A percentile compares a stretch with the other conserved stretches of the same genome.
phyloP scores from a whole-genome alignment of 495 filamentous ascomycete genomes.

The Neurospora sp. region DNA sequence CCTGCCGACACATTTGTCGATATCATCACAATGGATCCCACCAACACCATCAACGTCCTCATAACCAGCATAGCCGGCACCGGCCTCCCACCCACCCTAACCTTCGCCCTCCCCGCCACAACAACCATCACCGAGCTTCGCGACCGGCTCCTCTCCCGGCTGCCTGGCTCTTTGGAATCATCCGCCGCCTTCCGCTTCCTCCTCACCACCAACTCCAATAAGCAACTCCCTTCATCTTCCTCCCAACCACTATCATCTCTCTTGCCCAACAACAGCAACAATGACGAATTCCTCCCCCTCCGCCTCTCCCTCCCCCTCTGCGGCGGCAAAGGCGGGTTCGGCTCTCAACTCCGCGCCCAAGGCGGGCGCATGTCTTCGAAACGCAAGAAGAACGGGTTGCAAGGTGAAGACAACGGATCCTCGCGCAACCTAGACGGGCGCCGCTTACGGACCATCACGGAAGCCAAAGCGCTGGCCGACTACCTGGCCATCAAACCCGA shows the following conservation, averaged over 20 bases:
- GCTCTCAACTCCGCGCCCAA: constrained; percentile 90
- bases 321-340: constrained; percentile 96
- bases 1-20: not conserved
- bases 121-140: constrained; percentile 59
- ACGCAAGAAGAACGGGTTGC: constrained; percentile 62
- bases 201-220: constrained; percentile 75
- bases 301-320: constrained; percentile 64
- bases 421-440: constrained; percentile 90
- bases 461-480: constrained; percentile 89
- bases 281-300: constrained; percentile 61
- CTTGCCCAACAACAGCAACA: constrained; percentile 26
- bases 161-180: constrained; percentile 39
- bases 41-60: constrained; percentile 62
- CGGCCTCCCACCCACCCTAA: constrained; percentile 65
- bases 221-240: constrained; percentile 44
- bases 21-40: not conserved
- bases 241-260: constrained; percentile 41
- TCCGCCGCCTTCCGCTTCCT: constrained; percentile 43
- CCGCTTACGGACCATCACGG: constrained; percentile 78
- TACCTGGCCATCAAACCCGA: constrained; percentile 93
- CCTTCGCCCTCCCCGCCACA: constrained; percentile 54
- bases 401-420: constrained; percentile 72
- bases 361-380: constrained; percentile 95
- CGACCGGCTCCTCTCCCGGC: constrained; percentile 47
- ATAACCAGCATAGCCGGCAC: constrained; percentile 76